Evolutionary conservation across 345 rosid species (phyloP).

Genomic region (Sisymbrium irio): DNA sequence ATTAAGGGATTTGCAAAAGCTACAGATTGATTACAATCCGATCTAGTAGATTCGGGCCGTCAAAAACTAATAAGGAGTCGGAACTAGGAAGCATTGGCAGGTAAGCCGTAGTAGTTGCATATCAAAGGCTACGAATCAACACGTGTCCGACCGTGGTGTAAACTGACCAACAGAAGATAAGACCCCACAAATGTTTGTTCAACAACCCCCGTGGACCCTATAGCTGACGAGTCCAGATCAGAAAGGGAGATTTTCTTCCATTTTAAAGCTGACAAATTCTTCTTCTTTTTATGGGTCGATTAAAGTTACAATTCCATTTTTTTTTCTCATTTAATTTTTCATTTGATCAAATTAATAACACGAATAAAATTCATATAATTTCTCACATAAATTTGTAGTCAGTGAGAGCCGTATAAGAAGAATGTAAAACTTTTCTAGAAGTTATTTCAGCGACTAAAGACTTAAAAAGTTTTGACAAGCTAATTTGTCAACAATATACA

Average conservation of each 20-base stretch:
- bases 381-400: neutral
- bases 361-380: neutral
- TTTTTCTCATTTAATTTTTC: neutral
- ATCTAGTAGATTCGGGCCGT: no score
- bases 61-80: no score
- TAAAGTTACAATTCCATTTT: neutral
- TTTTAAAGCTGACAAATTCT: neutral
- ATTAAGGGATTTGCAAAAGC: no score
- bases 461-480: slow-evolving; percentile 17
- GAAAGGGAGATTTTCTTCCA: neutral
- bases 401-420: neutral
- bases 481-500: slow-evolving; percentile 24
- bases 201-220: slow-evolving; percentile 29
- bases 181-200: slow-evolving; percentile 14
- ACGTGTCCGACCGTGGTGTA: neutral
- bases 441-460: neutral
- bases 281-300: neutral
- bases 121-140: neutral
- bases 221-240: slow-evolving; percentile 11
- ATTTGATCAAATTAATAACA: neutral
- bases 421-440: slow-evolving; percentile 6
- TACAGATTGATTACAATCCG: no score
- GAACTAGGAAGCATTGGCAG: neutral
- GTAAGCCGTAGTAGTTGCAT: neutral
- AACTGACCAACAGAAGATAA: neutral